Conservation (phyloP, 371 early-diverging fungal genomes). For the Lichtheimia ramosa region DNA sequence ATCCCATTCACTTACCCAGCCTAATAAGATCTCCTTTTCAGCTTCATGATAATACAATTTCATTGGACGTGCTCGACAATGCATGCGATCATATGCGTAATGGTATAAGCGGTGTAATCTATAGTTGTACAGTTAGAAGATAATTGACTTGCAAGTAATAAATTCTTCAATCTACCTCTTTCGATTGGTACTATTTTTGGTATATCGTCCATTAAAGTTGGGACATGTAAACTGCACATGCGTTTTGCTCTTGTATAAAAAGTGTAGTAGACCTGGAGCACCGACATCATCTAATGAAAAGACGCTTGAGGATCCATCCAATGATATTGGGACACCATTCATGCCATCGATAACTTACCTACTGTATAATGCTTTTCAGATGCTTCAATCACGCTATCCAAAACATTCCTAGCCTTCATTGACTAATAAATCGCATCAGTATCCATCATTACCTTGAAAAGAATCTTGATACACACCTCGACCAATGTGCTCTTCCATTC, state of each 20-base stretch:
- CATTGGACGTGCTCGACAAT: constrained; percentile 55
- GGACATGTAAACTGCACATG: constrained; percentile 73
- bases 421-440: constrained; percentile 6
- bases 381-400: constrained; percentile 28
- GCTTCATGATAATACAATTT: constrained; percentile 63
- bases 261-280: constrained; percentile 73
- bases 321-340: no score
- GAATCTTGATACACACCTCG: constrained; percentile 33
- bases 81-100: constrained; percentile 64
- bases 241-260: constrained; percentile 69
- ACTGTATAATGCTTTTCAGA: constrained; percentile 36
- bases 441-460: neutral
- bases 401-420: constrained; percentile 26
- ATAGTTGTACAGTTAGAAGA: neutral
- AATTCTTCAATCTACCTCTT: constrained; percentile 12
- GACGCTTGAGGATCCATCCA: no score
- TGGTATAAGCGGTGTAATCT: constrained; percentile 70
- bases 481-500: constrained; percentile 69
- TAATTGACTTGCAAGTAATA: no score
- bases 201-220: constrained; percentile 51
- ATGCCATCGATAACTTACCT: no score
- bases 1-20: constrained; percentile 57
- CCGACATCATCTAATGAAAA: constrained; percentile 57
- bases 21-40: constrained; percentile 64
- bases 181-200: constrained; percentile 28